Evolutionary conservation across 176 grass and related monocot species (phyloP).

Genomic region (Urochloa ruziziensis): DNA sequence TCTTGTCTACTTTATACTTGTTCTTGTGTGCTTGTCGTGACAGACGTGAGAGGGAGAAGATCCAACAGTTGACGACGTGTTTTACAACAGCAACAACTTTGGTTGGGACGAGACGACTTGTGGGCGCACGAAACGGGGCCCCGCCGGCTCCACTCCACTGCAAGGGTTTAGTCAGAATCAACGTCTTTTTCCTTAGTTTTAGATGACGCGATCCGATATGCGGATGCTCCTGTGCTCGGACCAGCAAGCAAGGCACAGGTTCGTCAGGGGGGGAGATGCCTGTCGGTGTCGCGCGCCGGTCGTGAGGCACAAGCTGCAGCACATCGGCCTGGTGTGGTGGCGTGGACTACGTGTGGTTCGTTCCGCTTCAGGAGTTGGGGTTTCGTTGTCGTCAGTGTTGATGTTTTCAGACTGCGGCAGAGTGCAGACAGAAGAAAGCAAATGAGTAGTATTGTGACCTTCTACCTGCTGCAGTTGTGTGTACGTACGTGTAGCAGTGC

Average conservation of each 20-base stretch:
- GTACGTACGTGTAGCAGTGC: neutral
- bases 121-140: neutral
- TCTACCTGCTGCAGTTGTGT: neutral
- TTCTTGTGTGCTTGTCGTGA: too few species aligned
- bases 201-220: neutral
- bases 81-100: conserved; percentile 25
- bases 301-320: neutral
- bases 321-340: neutral
- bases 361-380: neutral
- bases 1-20: too few species aligned
- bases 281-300: conserved; percentile 18
- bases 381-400: neutral
- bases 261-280: conserved; percentile 6
- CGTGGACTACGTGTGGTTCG: neutral
- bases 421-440: neutral
- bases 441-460: neutral
- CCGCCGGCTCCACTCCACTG: neutral
- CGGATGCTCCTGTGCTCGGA: conserved; percentile 2
- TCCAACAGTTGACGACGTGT: too few species aligned
- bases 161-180: neutral
- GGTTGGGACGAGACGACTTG: conserved; percentile 15
- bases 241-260: conserved; percentile 28
- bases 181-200: neutral
- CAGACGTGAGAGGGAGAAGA: too few species aligned
- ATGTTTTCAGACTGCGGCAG: neutral